Base-by-base conservation (phyloP, 768 basidiomycete genomes). In the Naganishia randhawae region DNA sequence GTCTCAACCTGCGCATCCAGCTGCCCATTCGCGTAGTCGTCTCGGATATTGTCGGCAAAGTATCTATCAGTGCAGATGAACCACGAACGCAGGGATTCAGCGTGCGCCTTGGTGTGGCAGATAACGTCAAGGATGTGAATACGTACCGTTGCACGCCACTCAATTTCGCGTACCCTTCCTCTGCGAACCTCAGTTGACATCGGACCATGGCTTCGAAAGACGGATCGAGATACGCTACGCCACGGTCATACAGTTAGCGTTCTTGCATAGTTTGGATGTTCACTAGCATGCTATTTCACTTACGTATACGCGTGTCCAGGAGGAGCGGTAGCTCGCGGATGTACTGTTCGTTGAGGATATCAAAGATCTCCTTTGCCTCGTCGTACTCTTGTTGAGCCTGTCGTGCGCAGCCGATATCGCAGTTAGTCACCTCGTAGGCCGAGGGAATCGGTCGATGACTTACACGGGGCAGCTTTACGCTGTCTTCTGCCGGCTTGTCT, bases 1-100 rank as follows among this genome's bases (percentile, higher is more conserved):
- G 87, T 88, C 80, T 98, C 96, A n/a, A 98, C 92, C 85, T 98
- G 94, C 45, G 90, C 88, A 79, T 99, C 96, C 62, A 99, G 83
- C 80, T 92, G 90, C 8, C 96, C 96, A 51, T 91, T 91, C 39
- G 96, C 95, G 75, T 99, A 99, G 73, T 98, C 96, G 73, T 99
- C 95, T 70, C 94, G 85, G 45, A 95, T 91, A 70, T 82, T 88
- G 55, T 96, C 92, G 2, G 86, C 84, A 75, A 97, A 97, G 81
- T 93, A 95, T 70, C 91, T 92, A 62, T 6, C 61, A 9, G 61
- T 4, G 32, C 50, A 11, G 25, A 1, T 3, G 33, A 33, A 14
- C 17, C 33, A 62, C 19, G 35, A 62, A 25, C 41, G 45, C 16
- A 57, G 8, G 42, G 22, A n/a, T n/a, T 29, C 29, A 6, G 22